Conservation (phyloP, 75 land plant species). For the Selaginella tamariscina region DNA sequence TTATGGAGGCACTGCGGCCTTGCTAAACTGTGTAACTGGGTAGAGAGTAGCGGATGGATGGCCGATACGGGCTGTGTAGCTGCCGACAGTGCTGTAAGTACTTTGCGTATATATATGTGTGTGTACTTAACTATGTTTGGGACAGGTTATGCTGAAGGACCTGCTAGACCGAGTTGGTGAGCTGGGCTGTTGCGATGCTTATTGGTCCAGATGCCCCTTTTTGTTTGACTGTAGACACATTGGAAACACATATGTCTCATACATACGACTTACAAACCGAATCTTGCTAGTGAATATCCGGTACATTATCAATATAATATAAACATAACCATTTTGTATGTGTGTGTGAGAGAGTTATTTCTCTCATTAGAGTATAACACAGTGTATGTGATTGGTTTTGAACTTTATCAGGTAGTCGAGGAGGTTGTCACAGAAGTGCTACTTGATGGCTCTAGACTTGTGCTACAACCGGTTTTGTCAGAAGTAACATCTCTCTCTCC, state of each 20-base stretch:
- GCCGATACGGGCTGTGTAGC: constrained; percentile 92
- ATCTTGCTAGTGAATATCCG: constrained; percentile 97
- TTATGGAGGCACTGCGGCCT: constrained; percentile 98
- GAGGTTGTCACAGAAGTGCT: constrained; percentile 87
- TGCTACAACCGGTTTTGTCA: constrained; percentile 67
- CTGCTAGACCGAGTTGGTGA: constrained; percentile 95
- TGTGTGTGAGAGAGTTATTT: background rate
- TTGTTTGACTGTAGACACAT: constrained; percentile 60
- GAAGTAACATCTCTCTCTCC: constrained; percentile 42
- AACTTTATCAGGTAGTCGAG: constrained; percentile 68
- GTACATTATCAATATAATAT: no score
- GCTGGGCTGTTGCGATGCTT: constrained; percentile 99
- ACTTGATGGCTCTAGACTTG: constrained; percentile 84
- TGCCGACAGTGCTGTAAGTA: constrained; percentile 94
- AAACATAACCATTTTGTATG: no score
- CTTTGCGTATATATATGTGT: background rate
- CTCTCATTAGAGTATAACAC: no score
- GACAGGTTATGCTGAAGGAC: constrained; percentile 99
- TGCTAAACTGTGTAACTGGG: constrained; percentile 96
- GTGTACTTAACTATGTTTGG: background rate
- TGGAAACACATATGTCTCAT: constrained; percentile 83
- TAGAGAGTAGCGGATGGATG: constrained; percentile 95
- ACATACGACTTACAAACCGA: constrained; percentile 96
- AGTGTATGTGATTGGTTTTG: background rate
- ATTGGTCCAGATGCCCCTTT: constrained; percentile 96